Base-by-base conservation (phyloP, 208 protist genomes). In the Kentomonas sorsogonicus region DNA sequence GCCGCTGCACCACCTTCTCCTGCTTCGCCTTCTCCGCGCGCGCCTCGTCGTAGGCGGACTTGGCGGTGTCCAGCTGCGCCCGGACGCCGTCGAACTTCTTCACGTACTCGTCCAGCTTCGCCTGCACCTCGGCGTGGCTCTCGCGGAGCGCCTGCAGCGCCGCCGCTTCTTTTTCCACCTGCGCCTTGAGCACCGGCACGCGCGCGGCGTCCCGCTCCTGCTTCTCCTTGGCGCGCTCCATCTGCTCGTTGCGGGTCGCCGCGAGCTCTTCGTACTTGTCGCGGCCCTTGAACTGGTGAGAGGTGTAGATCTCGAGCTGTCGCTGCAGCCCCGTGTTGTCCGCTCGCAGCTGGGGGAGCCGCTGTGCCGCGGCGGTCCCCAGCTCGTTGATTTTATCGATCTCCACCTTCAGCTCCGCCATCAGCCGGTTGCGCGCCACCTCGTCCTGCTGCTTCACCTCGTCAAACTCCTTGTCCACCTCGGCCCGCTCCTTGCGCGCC, bases 381-480 rank as follows among this genome's bases (percentile, higher is more conserved):
- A 78, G 75, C 30, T 69, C 59, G 27, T 60, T 46, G 30, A 91
- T 34, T 18, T 69, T 70, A 6, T 63, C 68, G 27, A 76, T 66
- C 58, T 91, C 77, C 22, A 30, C 45, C 20, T 73, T 68, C 13
- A 87, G 45, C 31, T 60, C 57, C 39, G 73, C 69, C 0, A 71
- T 66, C 2, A 91, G 62, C 27, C 66, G 47, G 39, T 60, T 66
- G 5, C 72, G 63, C 48, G 72, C 68, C 41, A 41, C 63, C 38
- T 74, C 72, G 51, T 88, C 74, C 20, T 77, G 53, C 13, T 72
- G 64, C 33, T 74, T 68, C 48, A 86, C 56, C 39, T 72, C 76
- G 16, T 65, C 43, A 10, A 83, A 40, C 45, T 81, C 74, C 52
- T 79, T 66, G 16, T 66, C 48, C 44, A 63, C 61, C 3, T 45